phyloP scores from a whole-genome alignment of 176 grass and related monocot genomes.

The Lolium rigidum region DNA sequence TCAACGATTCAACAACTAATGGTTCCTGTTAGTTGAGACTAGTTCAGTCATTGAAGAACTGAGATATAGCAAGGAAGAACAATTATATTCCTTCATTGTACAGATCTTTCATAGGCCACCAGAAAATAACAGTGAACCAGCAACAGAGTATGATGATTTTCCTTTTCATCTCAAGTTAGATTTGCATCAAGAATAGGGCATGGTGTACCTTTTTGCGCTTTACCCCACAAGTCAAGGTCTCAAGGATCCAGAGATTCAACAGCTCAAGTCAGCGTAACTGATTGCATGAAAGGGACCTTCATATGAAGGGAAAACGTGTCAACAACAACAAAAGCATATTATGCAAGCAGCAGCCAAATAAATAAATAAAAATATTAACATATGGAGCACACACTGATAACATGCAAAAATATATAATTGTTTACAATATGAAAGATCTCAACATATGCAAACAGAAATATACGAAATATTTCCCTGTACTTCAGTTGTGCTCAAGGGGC shows the following conservation, averaged over 20 bases:
- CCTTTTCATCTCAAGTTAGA: slow-evolving; percentile 33
- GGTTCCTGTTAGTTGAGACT: not conserved
- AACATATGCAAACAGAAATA: not conserved
- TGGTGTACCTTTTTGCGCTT: slow-evolving; percentile 20
- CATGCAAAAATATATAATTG: not conserved
- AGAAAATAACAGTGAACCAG: slow-evolving; percentile 14
- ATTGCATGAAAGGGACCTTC: slow-evolving; percentile 38
- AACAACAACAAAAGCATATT: slow-evolving; percentile 21
- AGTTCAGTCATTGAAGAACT: not conserved
- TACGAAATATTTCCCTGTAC: slow-evolving; percentile 22
- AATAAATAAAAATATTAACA: slow-evolving; percentile 1
- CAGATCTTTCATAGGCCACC: not conserved
- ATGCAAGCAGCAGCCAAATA: slow-evolving; percentile 15
- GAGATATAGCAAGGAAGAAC: not conserved
- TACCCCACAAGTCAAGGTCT: slow-evolving; percentile 27
- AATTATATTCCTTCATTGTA: not conserved
- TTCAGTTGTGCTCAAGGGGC: not conserved
- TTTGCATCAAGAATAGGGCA: slow-evolving; percentile 27
- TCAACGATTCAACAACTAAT: not conserved
- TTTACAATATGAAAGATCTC: too few species aligned
- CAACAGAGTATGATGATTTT: not conserved
- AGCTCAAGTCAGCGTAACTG: slow-evolving; percentile 13
- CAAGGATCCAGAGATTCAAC: slow-evolving; percentile 37
- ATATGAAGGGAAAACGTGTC: slow-evolving; percentile 4
- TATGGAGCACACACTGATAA: slow-evolving; percentile 5